These are phyloP conservation scores for Coemansia sp. DNA, from an alignment of 192 early-diverging fungal species.

Conservation along the genomic window DNA sequence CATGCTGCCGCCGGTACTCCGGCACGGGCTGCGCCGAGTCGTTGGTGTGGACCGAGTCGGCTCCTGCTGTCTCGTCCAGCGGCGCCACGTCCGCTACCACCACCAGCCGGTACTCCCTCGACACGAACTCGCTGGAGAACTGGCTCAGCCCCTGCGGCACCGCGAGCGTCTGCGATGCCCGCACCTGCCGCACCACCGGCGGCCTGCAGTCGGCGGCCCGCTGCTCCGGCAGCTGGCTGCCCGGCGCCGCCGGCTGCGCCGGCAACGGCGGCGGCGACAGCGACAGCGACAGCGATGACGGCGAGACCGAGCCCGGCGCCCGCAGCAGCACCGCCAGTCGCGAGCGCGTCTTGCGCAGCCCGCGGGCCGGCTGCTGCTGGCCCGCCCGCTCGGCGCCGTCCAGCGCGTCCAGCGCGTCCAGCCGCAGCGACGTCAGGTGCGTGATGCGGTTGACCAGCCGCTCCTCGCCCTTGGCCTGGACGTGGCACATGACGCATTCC, in stretches of 20 bases:
- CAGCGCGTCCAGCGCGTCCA: conserved; percentile 19
- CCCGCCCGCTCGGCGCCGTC: not conserved
- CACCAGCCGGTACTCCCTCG: conserved; percentile 51
- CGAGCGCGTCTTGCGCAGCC: conserved; percentile 36
- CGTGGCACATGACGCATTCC: conserved; percentile 46
- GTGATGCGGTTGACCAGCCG: conserved; percentile 38
- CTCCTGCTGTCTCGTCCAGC: conserved; percentile 12
- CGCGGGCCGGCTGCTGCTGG: conserved; percentile 9
- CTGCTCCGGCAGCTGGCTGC: not conserved
- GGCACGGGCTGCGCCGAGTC: conserved; percentile 5
- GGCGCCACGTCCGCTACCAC: conserved; percentile 46
- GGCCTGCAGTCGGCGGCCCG: too few species aligned
- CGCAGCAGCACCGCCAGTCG: conserved; percentile 30
- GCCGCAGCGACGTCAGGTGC: conserved; percentile 25
- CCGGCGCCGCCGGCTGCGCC: not conserved
- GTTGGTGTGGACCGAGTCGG: conserved; percentile 21
- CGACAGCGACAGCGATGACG: not conserved
- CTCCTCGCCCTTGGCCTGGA: conserved; percentile 47
- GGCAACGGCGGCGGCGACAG: not conserved
- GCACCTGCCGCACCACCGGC: conserved; percentile 37
- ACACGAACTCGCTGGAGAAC: conserved; percentile 47
- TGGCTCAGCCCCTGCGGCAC: conserved; percentile 45
- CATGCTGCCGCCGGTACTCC: not conserved
- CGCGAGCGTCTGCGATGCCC: conserved; percentile 34
- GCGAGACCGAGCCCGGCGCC: not conserved